Percentiles rank a stretch among this genome's conserved stretches.
phyloP scores from a whole-genome alignment of 2,329 filamentous ascomycete genomes.

The Plectosphaerella plurivora region DNA sequence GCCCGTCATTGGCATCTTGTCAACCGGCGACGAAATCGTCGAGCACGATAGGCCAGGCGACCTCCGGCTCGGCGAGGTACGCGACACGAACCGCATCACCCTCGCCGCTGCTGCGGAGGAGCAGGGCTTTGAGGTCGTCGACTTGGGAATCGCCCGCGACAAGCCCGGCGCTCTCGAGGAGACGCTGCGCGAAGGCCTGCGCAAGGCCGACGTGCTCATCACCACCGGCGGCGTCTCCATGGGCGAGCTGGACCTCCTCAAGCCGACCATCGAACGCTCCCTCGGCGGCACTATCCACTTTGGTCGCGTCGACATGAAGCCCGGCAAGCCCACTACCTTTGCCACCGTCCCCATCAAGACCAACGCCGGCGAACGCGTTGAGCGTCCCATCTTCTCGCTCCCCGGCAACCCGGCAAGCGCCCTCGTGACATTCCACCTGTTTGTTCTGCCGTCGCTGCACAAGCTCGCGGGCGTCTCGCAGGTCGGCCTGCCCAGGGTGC shows the following conservation, averaged over 20 bases:
- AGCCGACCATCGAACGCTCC: conserved; percentile 87
- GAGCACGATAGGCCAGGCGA: conserved; percentile 59
- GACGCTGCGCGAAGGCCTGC: conserved; percentile 69
- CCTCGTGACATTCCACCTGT: conserved; percentile 88
- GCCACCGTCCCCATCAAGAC: conserved; percentile 74
- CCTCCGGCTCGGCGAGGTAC: conserved; percentile 75
- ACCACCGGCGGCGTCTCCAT: conserved; percentile 95
- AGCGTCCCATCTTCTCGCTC: conserved; percentile 78
- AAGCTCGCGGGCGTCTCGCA: conserved; percentile 66
- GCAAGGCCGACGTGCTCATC: conserved; percentile 74
- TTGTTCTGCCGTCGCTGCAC: conserved; percentile 84
- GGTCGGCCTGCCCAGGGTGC: conserved; percentile 66
- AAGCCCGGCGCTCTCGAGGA: conserved; percentile 70
- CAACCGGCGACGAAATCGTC: conserved; percentile 92
- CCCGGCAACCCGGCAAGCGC: conserved; percentile 94
- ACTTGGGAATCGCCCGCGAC: conserved; percentile 81
- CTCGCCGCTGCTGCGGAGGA: conserved; percentile 72
- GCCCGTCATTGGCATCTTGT: conserved; percentile 80
- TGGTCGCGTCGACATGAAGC: conserved; percentile 95
- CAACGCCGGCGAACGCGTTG: conserved; percentile 50
- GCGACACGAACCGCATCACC: conserved; percentile 89
- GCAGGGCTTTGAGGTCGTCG: conserved; percentile 73
- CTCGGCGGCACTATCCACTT: conserved; percentile 94
- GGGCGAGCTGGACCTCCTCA: conserved; percentile 95
- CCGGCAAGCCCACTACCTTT: conserved; percentile 95